phyloP scores from a whole-genome alignment of 164 flowering plant species.

The Cinnamomum micranthum region DNA sequence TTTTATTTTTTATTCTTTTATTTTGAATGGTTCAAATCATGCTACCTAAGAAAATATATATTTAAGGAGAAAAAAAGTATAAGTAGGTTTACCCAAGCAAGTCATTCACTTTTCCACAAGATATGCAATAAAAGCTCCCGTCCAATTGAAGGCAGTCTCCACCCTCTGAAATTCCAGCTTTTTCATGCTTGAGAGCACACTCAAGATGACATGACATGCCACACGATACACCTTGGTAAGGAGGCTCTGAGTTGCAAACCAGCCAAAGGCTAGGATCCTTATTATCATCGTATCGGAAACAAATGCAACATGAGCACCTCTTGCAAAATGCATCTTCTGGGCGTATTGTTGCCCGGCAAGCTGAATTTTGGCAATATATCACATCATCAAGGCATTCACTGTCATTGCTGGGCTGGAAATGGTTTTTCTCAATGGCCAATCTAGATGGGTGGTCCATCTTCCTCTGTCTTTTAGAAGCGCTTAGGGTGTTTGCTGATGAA shows the following conservation, averaged over 20 bases:
- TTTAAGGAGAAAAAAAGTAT: neutral
- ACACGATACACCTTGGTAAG: conserved; percentile 62
- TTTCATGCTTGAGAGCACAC: conserved; percentile 72
- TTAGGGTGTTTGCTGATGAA: conserved; percentile 30
- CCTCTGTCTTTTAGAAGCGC: conserved; percentile 61
- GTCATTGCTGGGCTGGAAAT: conserved; percentile 14
- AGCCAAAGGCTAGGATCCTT: conserved; percentile 99
- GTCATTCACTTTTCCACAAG: conserved; percentile 84
- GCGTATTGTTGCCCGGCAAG: conserved; percentile 67
- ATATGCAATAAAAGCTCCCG: conserved; percentile 70
- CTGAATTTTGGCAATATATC: conserved; percentile 63
- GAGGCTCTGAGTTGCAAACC: conserved; percentile 74
- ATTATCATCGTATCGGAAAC: conserved; percentile 79
- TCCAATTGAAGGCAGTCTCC: conserved; percentile 41
- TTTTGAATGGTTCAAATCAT: too few species aligned
- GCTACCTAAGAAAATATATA: neutral
- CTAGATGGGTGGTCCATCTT: conserved; percentile 60
- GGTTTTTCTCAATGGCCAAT: conserved; percentile 28
- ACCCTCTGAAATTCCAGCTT: conserved; percentile 56
- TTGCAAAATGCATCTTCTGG: conserved; percentile 69
- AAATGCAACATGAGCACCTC: conserved; percentile 95
- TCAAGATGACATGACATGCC: conserved; percentile 93
- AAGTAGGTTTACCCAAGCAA: conserved; percentile 57
- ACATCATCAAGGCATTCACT: conserved; percentile 23
- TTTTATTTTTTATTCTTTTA: too few species aligned